These are phyloP conservation scores for Tephrocybe rancida DNA, from an alignment of 768 basidiomycete species.

Conservation along the genomic window DNA sequence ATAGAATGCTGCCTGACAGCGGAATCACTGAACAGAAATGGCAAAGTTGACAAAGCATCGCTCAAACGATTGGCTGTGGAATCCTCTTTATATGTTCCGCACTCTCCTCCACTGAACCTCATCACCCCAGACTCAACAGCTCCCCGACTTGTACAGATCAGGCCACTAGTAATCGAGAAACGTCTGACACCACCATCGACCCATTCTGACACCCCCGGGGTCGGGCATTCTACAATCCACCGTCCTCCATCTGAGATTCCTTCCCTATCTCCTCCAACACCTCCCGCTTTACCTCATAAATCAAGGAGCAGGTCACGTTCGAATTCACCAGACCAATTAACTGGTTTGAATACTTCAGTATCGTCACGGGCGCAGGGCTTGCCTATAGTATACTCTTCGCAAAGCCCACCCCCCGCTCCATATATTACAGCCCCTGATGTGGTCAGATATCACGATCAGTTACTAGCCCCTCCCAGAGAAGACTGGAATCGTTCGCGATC, in stretches of 20 bases:
- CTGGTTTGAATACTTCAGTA: neutral
- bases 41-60: conserved; percentile 52
- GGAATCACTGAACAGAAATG: conserved; percentile 48
- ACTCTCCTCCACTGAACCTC: neutral
- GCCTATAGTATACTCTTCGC: neutral
- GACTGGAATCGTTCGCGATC: neutral
- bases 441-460: neutral
- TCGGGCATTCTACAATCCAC: no score
- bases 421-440: neutral
- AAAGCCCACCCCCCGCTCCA: neutral
- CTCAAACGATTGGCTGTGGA: conserved; percentile 40
- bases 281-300: conserved; percentile 3
- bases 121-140: neutral
- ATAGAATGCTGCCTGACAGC: conserved; percentile 41
- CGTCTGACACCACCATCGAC: conserved; percentile 2
- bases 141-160: neutral
- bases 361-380: no score
- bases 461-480: neutral
- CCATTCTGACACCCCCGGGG: conserved; percentile 4
- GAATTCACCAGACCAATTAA: neutral
- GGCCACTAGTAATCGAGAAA: conserved; percentile 6
- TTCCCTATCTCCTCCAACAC: conserved; percentile 14
- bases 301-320: neutral
- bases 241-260: neutral
- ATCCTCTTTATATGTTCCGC: neutral